These are phyloP conservation scores for Alternaria angustiovoidea DNA, from an alignment of 2,329 filamentous ascomycete species.

Conservation along the genomic window DNA sequence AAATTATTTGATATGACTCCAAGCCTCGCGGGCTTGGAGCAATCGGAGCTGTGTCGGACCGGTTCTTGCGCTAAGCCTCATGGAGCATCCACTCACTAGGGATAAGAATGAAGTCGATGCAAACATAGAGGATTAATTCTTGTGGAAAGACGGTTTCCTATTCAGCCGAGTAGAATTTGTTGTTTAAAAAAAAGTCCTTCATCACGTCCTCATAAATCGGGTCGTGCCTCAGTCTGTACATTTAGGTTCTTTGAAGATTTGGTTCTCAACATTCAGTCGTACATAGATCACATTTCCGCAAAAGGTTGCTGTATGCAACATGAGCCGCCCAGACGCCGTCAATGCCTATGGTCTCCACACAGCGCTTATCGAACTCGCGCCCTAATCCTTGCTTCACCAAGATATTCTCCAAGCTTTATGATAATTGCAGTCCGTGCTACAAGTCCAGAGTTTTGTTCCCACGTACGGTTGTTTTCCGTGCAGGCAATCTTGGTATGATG, in stretches of 20 bases:
- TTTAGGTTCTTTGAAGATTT: not conserved
- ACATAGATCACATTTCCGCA: conserved; percentile 23
- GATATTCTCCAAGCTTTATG: not conserved
- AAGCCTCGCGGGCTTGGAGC: conserved; percentile 17
- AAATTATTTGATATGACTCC: conserved; percentile 41
- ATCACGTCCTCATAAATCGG: not conserved
- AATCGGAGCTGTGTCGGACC: conserved; percentile 27
- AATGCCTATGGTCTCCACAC: conserved; percentile 31
- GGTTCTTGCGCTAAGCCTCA: conserved; percentile 19
- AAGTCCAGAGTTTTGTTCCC: not conserved
- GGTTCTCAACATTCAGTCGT: conserved; percentile 6
- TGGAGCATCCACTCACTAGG: not conserved
- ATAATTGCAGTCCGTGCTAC: conserved; percentile 20
- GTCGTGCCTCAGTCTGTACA: not conserved
- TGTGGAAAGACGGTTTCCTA: not conserved
- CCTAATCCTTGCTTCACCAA: conserved; percentile 11
- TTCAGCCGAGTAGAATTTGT: no score
- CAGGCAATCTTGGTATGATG: conserved; percentile 34
- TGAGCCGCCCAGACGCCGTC: conserved; percentile 37
- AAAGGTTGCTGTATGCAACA: conserved; percentile 33
- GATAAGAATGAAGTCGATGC: not conserved
- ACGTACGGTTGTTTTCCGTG: not conserved
- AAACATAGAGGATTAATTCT: not conserved
- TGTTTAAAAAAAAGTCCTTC: not conserved
- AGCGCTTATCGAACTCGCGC: not conserved